Evolutionary conservation across 768 basidiomycete genomes (phyloP), one percentile per base, ranked within the genome.

Genomic region (Tylopilus plumbeoviolaceoides): DNA sequence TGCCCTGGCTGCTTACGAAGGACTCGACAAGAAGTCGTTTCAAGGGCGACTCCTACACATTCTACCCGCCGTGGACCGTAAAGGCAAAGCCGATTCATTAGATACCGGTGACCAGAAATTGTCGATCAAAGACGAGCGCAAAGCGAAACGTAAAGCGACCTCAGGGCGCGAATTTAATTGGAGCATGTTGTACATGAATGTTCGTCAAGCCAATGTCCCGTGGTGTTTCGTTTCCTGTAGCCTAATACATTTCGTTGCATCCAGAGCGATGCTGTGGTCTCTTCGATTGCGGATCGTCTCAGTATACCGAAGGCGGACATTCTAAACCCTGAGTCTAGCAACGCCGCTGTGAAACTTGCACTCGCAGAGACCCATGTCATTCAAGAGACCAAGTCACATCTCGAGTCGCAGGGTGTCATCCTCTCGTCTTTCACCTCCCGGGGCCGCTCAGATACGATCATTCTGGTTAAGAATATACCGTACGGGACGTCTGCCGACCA

Each of bases 101-200:
- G 73, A 77, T 17, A 73, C 69, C 3, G 59, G 45, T 1, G 71
- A 68, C 44, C 80, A 78, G 52, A 77, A 74, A 56, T 75, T 71
- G 25, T 68, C 82, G 5, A 72, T 91, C 54, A 89, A 84, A 53
- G 83, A 83, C 50, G 80, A 80, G 46, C 66, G 68, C 28, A 70
- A 77, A 20, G 77, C 77, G 31, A 84, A 86, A 63, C 76, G 82
- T 52, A 93, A 86, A 67, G 75, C 80, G 11, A 72, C 65, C 31
- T 85, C 88, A 15, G 85, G 86, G 30, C 84, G 85, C 56, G 88
- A 87, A 51, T 93, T 94, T 64, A 92, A 91, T 68, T 95, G 92
- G 93, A 84, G 86, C 48, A 88, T 93, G 79, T 67, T 98, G 51
- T 98, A 94, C 65, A 94, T 98, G 91, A 98, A 98, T 77, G 95